These are phyloP conservation scores for Polychaeton citri DNA, from an alignment of 2,329 filamentous ascomycete species.

Conservation along the genomic window DNA sequence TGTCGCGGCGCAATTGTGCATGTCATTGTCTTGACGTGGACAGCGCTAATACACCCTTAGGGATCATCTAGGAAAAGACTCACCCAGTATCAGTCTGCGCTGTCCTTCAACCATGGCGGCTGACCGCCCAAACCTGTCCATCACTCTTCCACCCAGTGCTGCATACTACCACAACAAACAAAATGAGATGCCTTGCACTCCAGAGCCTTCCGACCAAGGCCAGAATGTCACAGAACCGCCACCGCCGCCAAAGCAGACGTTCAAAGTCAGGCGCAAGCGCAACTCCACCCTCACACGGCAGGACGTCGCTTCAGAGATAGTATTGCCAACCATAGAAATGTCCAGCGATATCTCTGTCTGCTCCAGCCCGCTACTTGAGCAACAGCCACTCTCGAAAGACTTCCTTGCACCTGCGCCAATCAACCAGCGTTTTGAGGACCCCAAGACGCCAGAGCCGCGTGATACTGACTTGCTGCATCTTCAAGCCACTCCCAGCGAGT, in stretches of 20 bases:
- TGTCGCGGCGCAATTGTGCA: neutral
- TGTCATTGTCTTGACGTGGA: neutral
- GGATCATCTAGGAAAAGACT: neutral
- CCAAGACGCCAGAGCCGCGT: slow-evolving; percentile 34
- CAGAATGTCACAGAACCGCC: slow-evolving; percentile 23
- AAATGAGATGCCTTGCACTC: slow-evolving; percentile 29
- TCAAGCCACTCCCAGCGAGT: slow-evolving; percentile 15
- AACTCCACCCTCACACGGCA: slow-evolving; percentile 12
- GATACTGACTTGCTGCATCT: slow-evolving; percentile 8
- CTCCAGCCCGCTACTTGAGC: slow-evolving; percentile 16
- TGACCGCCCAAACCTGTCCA: slow-evolving; percentile 33
- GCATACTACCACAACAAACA: slow-evolving; percentile 37
- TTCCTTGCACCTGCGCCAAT: slow-evolving; percentile 29
- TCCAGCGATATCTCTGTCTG: slow-evolving; percentile 22
- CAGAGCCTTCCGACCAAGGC: slow-evolving; percentile 25
- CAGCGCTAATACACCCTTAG: neutral
- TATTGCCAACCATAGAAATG: slow-evolving; percentile 38
- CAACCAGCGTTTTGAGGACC: slow-evolving; percentile 28
- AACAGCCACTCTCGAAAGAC: slow-evolving; percentile 15
- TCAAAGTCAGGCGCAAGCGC: slow-evolving; percentile 35
- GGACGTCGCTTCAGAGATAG: slow-evolving; percentile 12
- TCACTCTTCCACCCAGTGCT: slow-evolving; percentile 37
- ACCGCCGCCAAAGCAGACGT: slow-evolving; percentile 32
- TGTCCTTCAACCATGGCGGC: slow-evolving; percentile 17
- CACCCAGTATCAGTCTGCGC: neutral